These are phyloP conservation scores for Onygenales sp. DNA, from an alignment of 2,329 filamentous ascomycete genomes.

Conservation along the genomic window DNA sequence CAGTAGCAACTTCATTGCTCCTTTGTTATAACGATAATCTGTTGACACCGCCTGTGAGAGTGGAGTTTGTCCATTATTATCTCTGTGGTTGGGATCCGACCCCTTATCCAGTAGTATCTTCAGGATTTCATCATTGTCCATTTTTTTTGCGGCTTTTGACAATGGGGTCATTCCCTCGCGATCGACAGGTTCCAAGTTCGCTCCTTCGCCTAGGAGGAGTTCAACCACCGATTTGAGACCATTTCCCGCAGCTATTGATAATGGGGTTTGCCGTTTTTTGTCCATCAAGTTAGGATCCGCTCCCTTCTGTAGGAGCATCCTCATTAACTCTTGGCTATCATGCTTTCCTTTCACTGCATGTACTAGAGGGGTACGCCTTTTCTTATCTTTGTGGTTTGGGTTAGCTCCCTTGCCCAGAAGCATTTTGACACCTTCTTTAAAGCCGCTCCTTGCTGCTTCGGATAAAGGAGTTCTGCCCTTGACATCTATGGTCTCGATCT, in stretches of 20 bases:
- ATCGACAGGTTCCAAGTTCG: too few species aligned
- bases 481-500: background rate
- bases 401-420: background rate
- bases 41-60: slow-evolving; percentile 2
- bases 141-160: too few species aligned
- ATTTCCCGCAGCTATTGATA: slow-evolving; percentile 5
- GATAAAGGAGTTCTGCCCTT: background rate
- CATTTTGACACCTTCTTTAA: background rate
- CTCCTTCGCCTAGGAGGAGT: background rate
- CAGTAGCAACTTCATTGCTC: background rate
- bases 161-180: background rate
- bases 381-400: too few species aligned
- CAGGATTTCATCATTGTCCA: background rate
- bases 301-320: background rate
- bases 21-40: background rate
- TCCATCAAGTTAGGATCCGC: slow-evolving; percentile 2
- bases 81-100: slow-evolving; percentile 3
- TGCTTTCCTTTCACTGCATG: too few species aligned
- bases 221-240: slow-evolving; percentile 2
- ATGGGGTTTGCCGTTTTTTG: slow-evolving; percentile 2
- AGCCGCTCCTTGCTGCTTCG: background rate
- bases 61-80: background rate
- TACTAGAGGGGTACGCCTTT: too few species aligned
- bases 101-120: background rate
- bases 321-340: too few species aligned